These are phyloP conservation scores for Pseudozyma flocculosa DNA, from an alignment of 1,284 basidiomycete species.

Conservation along the genomic window DNA sequence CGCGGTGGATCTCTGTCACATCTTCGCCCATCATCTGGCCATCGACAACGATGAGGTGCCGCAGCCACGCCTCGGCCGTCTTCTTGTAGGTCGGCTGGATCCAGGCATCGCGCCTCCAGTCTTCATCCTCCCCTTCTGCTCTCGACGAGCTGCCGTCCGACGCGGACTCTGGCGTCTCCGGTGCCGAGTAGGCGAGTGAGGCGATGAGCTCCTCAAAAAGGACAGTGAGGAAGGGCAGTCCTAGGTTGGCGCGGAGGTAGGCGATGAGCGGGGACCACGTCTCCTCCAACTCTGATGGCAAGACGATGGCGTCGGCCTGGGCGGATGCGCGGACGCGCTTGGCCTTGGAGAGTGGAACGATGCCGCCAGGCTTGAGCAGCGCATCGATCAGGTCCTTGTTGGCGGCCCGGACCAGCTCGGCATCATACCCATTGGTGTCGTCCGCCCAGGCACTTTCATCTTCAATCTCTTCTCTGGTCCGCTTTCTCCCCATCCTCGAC, in stretches of 20 bases:
- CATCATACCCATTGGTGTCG: background rate
- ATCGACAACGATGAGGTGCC: constrained; percentile 8
- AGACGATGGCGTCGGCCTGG: background rate
- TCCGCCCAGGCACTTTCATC: background rate
- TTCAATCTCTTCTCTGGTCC: constrained; percentile 1
- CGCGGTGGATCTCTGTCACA: background rate
- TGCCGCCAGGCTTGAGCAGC: constrained; percentile 18
- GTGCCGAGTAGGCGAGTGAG: constrained; percentile 1
- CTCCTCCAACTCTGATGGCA: constrained; percentile 13
- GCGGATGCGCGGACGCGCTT: constrained; percentile 14
- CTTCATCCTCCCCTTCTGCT: no score
- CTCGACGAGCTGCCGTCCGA: no score
- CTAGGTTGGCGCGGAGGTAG: constrained; percentile 18
- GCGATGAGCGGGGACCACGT: constrained; percentile 21
- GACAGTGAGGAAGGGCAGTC: constrained; percentile 15
- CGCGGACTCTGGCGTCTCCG: background rate
- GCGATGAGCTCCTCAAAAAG: constrained; percentile 20
- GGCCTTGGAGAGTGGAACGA: constrained; percentile 22
- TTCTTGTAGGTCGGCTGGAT: constrained; percentile 11
- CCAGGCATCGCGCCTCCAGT: constrained; percentile 10
- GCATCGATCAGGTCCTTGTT: constrained; percentile 9
- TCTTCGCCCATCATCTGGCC: constrained; percentile 1
- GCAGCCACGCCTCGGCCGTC: constrained; percentile 25
- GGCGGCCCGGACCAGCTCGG: background rate
- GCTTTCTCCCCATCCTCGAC: background rate